phyloP scores from a whole-genome alignment of 1,139 yeast genomes.

The Candida sojae region DNA sequence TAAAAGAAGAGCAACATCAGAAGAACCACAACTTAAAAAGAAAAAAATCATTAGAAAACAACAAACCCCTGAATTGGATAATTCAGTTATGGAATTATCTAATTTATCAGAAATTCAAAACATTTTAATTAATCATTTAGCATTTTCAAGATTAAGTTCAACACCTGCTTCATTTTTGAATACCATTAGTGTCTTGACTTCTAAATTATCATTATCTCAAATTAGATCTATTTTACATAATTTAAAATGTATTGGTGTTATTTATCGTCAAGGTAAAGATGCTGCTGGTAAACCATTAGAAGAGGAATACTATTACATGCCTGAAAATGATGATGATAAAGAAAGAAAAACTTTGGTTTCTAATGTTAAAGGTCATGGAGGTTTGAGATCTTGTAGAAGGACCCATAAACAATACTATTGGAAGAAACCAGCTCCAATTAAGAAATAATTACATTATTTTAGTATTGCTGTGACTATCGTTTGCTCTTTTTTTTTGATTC shows the following conservation, averaged over 20 bases:
- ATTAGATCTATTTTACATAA: constrained; percentile 52
- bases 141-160: constrained; percentile 84
- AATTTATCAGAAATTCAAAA: constrained; percentile 56
- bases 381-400: constrained; percentile 85
- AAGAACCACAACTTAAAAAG: constrained; percentile 20
- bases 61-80: constrained; percentile 15
- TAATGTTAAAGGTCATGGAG: constrained; percentile 77
- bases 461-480: neutral
- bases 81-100: constrained; percentile 28
- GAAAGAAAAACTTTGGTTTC: constrained; percentile 71
- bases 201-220: constrained; percentile 46
- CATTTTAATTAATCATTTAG: constrained; percentile 78
- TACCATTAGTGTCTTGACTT: constrained; percentile 54
- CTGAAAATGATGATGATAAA: constrained; percentile 74
- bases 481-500: neutral
- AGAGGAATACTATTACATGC: constrained; percentile 88
- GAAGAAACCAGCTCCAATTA: constrained; percentile 68
- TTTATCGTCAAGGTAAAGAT: constrained; percentile 86
- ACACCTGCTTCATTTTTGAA: constrained; percentile 76
- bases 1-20: constrained; percentile 29
- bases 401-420: constrained; percentile 91
- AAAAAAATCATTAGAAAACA: constrained; percentile 6
- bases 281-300: constrained; percentile 95
- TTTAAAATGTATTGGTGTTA: constrained; percentile 72
- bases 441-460: constrained; percentile 22